Evolutionary conservation across 495 filamentous ascomycete species (phyloP).

Genomic region (Cladorrhinum samala): DNA sequence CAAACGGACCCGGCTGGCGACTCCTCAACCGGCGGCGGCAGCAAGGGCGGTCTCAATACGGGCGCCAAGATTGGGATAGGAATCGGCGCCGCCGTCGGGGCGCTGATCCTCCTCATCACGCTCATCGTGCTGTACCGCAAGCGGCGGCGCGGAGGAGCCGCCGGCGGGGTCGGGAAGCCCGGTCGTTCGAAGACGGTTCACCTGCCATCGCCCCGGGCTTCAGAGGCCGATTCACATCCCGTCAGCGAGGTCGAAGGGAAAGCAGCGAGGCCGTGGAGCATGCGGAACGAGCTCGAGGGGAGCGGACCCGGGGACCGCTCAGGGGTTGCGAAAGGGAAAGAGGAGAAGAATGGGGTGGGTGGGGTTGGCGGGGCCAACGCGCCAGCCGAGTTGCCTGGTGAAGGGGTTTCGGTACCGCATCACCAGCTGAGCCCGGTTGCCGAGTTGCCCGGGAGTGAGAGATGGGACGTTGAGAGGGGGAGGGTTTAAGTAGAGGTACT

Average conservation of each 20-base stretch:
- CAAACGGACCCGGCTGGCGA: not conserved
- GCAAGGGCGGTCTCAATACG: conserved; percentile 5
- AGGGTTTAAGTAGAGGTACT: not conserved
- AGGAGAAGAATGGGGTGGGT: not conserved
- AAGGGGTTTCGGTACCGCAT: not conserved
- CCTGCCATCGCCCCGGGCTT: conserved; percentile 5
- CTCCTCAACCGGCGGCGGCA: not conserved
- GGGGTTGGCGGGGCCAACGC: not conserved
- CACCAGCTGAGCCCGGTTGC: conserved; percentile 12
- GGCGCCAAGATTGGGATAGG: conserved; percentile 19
- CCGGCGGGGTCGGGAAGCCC: not conserved
- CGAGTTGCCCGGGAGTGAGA: conserved; percentile 16
- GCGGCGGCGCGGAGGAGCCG: conserved; percentile 1
- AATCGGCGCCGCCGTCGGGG: conserved; percentile 13
- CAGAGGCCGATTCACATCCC: conserved; percentile 10
- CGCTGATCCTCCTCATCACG: conserved; percentile 9
- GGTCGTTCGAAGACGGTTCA: not conserved
- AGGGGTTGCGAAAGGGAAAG: not conserved
- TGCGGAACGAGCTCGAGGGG: conserved; percentile 23
- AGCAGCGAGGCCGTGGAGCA: conserved; percentile 16
- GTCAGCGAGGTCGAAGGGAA: conserved; percentile 18
- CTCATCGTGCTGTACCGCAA: conserved; percentile 6
- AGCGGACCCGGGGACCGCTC: not conserved
- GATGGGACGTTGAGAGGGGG: not conserved
- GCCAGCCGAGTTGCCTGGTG: not conserved